A percentile compares a stretch with the other conserved stretches of the same genome.
These are phyloP conservation scores for Yueomyces sinensis DNA, from an alignment of 805 yeast genomes.

Conservation along the genomic window DNA sequence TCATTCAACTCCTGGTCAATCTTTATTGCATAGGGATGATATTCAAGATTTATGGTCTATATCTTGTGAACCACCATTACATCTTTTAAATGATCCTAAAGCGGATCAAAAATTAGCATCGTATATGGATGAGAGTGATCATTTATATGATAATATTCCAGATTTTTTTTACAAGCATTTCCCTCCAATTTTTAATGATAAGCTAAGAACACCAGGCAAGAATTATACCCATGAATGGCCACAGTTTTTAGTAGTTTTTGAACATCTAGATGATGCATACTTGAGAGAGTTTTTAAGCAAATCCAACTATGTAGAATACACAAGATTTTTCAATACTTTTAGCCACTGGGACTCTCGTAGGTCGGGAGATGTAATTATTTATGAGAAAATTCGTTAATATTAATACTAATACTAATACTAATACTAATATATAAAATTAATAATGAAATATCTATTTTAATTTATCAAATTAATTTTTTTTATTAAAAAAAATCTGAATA, in stretches of 20 bases:
- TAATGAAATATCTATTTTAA: too few relatives aligned
- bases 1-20: slow-evolving; percentile 94
- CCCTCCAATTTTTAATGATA: slow-evolving; percentile 24
- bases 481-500: too few relatives aligned
- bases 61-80: slow-evolving; percentile 82
- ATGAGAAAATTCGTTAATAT: slow-evolving; percentile 9
- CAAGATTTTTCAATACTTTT: slow-evolving; percentile 60
- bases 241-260: slow-evolving; percentile 57
- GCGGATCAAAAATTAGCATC: slow-evolving; percentile 22
- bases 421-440: too few relatives aligned
- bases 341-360: slow-evolving; percentile 83
- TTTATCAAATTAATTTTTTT: too few relatives aligned
- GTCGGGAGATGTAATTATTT: slow-evolving; percentile 64
- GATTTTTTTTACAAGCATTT: slow-evolving; percentile 43
- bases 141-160: slow-evolving; percentile 55
- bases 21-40: slow-evolving; percentile 54
- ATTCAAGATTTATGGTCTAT: slow-evolving; percentile 53
- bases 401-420: too few relatives aligned
- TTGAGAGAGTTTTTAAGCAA: slow-evolving; percentile 29
- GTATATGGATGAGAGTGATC: slow-evolving; percentile 82
- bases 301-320: slow-evolving; percentile 32
- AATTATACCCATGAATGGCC: slow-evolving; percentile 47
- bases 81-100: slow-evolving; percentile 21
- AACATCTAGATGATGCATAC: slow-evolving; percentile 36
- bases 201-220: slow-evolving; percentile 3